These are phyloP conservation scores for Exophiala aquamarina DNA, from an alignment of 2,329 filamentous ascomycete genomes.

Conservation along the genomic window DNA sequence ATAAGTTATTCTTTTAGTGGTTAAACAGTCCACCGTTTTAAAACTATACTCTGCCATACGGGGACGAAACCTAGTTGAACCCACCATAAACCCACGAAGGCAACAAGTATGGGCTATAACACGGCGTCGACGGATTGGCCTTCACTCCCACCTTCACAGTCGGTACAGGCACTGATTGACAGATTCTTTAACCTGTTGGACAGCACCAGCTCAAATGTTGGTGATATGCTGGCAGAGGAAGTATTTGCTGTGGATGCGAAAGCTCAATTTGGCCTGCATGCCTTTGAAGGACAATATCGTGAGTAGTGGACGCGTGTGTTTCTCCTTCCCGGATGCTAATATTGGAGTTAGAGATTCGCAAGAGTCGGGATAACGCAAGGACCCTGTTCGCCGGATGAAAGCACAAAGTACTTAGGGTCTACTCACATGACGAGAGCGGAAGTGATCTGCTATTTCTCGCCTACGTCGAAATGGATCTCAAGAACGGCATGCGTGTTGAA, in stretches of 20 bases:
- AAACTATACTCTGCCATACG: too few species aligned
- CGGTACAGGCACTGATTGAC: constrained; percentile 4
- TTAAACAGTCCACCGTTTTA: too few species aligned
- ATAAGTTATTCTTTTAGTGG: too few species aligned
- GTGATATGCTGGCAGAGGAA: constrained; percentile 8
- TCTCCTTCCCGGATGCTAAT: too few species aligned
- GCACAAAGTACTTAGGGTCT: constrained; percentile 7
- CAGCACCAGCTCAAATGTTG: neutral
- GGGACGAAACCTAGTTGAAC: too few species aligned
- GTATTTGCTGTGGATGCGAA: constrained; percentile 4
- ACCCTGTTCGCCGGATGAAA: neutral
- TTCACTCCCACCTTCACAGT: neutral
- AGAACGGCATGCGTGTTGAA: neutral
- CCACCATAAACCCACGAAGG: too few species aligned
- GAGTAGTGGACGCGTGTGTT: neutral
- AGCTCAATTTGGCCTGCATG: constrained; percentile 2
- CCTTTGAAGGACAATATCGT: neutral
- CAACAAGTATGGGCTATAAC: constrained; percentile 14
- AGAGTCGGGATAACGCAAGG: constrained; percentile 12
- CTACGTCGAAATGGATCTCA: constrained; percentile 3
- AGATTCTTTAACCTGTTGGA: constrained; percentile 9
- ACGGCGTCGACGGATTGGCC: constrained; percentile 6
- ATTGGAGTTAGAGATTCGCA: constrained; percentile 12
- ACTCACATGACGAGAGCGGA: neutral
- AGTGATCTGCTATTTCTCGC: constrained; percentile 8